These are phyloP conservation scores for Teratosphaeria pseudoeucalypti DNA, from an alignment of 2,329 filamentous ascomycete species.

Conservation along the genomic window DNA sequence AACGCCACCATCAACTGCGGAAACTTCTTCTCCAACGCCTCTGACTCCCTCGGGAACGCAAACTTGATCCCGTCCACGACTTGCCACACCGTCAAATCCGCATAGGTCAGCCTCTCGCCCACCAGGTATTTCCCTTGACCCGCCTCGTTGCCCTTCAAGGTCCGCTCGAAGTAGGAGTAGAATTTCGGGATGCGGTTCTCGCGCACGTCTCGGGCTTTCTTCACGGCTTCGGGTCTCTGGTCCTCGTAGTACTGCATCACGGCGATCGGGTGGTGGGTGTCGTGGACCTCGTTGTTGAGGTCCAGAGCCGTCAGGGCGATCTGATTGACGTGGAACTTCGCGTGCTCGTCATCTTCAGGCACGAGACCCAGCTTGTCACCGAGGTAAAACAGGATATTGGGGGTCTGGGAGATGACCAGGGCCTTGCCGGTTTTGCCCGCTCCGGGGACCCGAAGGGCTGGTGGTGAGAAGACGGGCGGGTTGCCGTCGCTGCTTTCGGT, in stretches of 20 bases:
- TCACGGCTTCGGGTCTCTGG: conserved; percentile 57
- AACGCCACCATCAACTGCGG: conserved; percentile 50
- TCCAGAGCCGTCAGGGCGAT: conserved; percentile 62
- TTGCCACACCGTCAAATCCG: conserved; percentile 65
- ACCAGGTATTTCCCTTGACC: conserved; percentile 55
- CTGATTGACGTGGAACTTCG: conserved; percentile 48
- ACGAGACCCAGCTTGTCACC: conserved; percentile 50
- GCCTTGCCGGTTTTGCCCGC: conserved; percentile 43
- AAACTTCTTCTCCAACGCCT: conserved; percentile 48
- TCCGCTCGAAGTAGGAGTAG: conserved; percentile 58
- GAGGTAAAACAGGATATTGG: conserved; percentile 64
- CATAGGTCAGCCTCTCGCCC: conserved; percentile 55
- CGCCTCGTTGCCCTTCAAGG: conserved; percentile 47
- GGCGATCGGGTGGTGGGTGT: conserved; percentile 58
- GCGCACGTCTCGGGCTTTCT: conserved; percentile 48
- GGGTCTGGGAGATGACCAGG: conserved; percentile 56
- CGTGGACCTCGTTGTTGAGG: conserved; percentile 60
- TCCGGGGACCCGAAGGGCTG: conserved; percentile 46
- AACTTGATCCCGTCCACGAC: conserved; percentile 46
- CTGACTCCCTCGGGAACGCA: conserved; percentile 60
- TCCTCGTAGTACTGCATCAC: conserved; percentile 56
- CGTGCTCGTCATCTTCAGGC: conserved; percentile 34
- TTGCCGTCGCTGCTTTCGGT: conserved; percentile 40
- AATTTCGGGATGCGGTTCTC: conserved; percentile 60
- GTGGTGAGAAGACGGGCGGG: conserved; percentile 56